Evolutionary conservation across 495 filamentous ascomycete species (phyloP).

Genomic region (Xylaria sp.): DNA sequence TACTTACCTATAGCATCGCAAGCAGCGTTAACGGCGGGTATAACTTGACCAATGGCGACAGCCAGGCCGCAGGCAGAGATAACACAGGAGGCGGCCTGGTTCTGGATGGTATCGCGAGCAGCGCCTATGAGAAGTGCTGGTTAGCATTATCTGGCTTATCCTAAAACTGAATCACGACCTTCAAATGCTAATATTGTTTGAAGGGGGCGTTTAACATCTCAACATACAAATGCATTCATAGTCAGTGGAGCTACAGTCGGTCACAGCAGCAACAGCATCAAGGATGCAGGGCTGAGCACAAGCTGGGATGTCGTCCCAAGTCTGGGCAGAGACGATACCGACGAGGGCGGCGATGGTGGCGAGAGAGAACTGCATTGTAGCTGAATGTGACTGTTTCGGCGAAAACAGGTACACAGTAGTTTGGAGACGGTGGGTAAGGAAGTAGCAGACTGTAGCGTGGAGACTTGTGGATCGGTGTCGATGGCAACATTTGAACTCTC

Average conservation of each 20-base stretch:
- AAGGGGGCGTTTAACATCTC: too few species aligned
- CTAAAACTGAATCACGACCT: neutral
- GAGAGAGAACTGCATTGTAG: slow-evolving; percentile 17
- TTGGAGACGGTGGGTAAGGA: neutral
- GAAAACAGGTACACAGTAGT: neutral
- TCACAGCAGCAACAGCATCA: slow-evolving; percentile 1
- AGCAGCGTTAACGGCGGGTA: slow-evolving; percentile 18
- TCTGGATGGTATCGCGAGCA: neutral
- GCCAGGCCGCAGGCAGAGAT: slow-evolving; percentile 1
- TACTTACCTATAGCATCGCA: slow-evolving; percentile 8
- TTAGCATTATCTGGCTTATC: neutral
- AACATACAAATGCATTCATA: slow-evolving; percentile 17
- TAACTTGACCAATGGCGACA: neutral
- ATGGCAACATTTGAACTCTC: neutral
- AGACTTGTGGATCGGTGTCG: slow-evolving; percentile 3
- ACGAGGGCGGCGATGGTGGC: slow-evolving; percentile 5
- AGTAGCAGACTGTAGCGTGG: neutral
- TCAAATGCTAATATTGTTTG: neutral
- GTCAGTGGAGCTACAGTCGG: slow-evolving; percentile 4
- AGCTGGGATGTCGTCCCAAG: slow-evolving; percentile 21
- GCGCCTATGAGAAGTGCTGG: neutral
- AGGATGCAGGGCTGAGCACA: slow-evolving; percentile 20
- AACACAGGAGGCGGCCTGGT: neutral
- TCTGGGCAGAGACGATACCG: slow-evolving; percentile 16
- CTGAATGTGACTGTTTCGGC: neutral